Conservation (phyloP, 1,139 yeast species). For the Protomyces gravidus region DNA sequence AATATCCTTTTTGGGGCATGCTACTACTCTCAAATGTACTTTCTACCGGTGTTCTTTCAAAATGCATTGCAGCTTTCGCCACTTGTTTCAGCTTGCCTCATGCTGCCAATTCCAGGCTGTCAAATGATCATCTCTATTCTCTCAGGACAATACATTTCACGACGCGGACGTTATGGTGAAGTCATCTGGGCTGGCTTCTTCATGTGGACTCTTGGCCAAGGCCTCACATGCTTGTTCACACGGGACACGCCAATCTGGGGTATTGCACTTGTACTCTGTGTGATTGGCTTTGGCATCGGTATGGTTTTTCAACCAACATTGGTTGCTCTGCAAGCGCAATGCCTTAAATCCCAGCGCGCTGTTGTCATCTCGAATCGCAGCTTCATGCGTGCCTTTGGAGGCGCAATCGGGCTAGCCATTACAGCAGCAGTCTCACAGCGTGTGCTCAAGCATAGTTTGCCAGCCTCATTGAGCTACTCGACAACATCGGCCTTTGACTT, state of each 20-base stretch:
- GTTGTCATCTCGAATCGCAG: not conserved
- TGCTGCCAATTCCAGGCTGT: conserved; percentile 12
- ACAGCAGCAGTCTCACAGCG: not conserved
- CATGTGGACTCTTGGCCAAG: conserved; percentile 12
- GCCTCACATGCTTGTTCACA: conserved; percentile 1
- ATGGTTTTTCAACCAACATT: not conserved
- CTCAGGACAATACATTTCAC: conserved; percentile 10
- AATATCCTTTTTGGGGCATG: conserved; percentile 1
- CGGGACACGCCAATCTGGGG: conserved; percentile 1
- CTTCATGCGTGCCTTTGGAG: not conserved
- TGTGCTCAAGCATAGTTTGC: not conserved
- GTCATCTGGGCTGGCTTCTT: conserved; percentile 15
- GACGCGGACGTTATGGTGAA: conserved; percentile 4
- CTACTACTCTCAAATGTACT: conserved; percentile 7
- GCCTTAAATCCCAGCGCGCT: not conserved
- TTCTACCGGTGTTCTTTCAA: conserved; percentile 8
- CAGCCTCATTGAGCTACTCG: not conserved
- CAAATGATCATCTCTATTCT: conserved; percentile 11
- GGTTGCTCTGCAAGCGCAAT: not conserved
- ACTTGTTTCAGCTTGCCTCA: conserved; percentile 19
- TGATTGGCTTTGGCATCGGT: not conserved
- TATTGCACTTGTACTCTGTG: not conserved
- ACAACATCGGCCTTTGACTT: not conserved
- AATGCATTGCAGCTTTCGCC: conserved; percentile 1
- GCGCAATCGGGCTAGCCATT: not conserved